These are phyloP conservation scores for Fusarium duplospermum DNA, from an alignment of 2,329 filamentous ascomycete species.

Conservation along the genomic window DNA sequence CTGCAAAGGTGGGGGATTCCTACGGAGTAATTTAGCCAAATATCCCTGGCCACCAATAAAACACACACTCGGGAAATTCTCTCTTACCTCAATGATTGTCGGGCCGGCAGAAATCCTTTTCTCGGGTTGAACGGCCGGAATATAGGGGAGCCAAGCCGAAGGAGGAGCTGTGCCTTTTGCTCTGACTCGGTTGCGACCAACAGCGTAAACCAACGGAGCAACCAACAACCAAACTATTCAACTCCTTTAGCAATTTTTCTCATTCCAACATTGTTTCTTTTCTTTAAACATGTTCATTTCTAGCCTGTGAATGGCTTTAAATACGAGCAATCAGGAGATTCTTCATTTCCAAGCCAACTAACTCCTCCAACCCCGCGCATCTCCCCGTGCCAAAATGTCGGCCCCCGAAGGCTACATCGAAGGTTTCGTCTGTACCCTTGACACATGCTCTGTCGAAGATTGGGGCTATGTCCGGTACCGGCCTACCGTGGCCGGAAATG, in stretches of 20 bases:
- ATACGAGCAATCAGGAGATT: constrained; percentile 2
- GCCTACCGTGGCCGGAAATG: constrained; percentile 26
- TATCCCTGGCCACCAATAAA: constrained; percentile 1
- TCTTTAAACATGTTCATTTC: background rate
- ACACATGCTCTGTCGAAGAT: constrained; percentile 29
- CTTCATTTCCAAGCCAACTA: background rate
- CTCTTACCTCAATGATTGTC: background rate
- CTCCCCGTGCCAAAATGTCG: constrained; percentile 12
- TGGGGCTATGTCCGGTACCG: constrained; percentile 32
- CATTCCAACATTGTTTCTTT: background rate
- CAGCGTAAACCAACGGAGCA: background rate
- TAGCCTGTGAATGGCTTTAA: constrained; percentile 8
- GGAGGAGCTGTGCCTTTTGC: background rate
- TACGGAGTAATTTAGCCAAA: constrained; percentile 15
- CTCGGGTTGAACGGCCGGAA: constrained; percentile 22
- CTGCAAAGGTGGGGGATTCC: constrained; percentile 1
- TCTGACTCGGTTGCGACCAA: constrained; percentile 5
- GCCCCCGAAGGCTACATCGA: constrained; percentile 26
- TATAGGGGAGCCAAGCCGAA: constrained; percentile 18
- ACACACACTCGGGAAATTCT: background rate
- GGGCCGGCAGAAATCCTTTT: background rate
- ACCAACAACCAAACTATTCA: constrained; percentile 5
- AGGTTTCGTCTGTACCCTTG: constrained; percentile 30
- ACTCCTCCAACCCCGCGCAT: background rate
- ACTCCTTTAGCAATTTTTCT: background rate